phyloP scores from a whole-genome alignment of 225 moss, liverwort and hornwort genomes.

The Pseudoscleropodium purum region DNA sequence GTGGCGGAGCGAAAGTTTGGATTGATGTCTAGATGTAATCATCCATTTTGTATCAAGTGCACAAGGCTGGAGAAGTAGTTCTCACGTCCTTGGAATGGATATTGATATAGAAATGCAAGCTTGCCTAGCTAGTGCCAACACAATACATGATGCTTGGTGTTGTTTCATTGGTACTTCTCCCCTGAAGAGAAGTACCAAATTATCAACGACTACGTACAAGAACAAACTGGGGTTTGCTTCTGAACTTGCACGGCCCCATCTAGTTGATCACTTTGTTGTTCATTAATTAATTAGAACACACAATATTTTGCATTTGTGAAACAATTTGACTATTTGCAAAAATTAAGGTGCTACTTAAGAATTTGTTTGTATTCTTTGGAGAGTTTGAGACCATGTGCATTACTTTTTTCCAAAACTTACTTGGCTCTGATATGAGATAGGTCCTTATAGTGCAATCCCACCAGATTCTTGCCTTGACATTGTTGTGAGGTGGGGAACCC shows the following conservation, averaged over 20 bases:
- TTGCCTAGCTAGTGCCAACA: slow-evolving; percentile 59
- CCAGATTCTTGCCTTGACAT: not conserved
- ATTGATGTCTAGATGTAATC: slow-evolving; percentile 90
- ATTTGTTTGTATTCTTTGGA: no score
- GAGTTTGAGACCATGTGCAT: no score
- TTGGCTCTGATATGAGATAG: not conserved
- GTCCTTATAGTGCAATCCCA: not conserved
- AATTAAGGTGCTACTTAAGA: no score
- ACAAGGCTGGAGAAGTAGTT: slow-evolving; percentile 78
- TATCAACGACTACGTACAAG: no score
- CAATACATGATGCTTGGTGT: slow-evolving; percentile 88
- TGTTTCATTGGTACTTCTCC: slow-evolving; percentile 55
- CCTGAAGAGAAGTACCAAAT: no score
- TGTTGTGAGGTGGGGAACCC: not conserved
- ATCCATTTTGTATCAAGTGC: slow-evolving; percentile 85
- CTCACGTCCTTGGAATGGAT: slow-evolving; percentile 83
- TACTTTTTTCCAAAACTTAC: no score
- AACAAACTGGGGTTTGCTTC: no score
- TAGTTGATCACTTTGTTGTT: no score
- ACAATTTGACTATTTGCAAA: no score
- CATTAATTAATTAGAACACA: no score
- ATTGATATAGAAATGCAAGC: slow-evolving; percentile 72
- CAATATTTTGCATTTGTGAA: no score
- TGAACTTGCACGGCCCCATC: no score
- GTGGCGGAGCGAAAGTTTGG: slow-evolving; percentile 90